Percentiles rank a stretch among this genome's conserved stretches.
These are phyloP conservation scores for Graphilbum sp. DNA, from an alignment of 2,329 filamentous ascomycete genomes.

Conservation along the genomic window DNA sequence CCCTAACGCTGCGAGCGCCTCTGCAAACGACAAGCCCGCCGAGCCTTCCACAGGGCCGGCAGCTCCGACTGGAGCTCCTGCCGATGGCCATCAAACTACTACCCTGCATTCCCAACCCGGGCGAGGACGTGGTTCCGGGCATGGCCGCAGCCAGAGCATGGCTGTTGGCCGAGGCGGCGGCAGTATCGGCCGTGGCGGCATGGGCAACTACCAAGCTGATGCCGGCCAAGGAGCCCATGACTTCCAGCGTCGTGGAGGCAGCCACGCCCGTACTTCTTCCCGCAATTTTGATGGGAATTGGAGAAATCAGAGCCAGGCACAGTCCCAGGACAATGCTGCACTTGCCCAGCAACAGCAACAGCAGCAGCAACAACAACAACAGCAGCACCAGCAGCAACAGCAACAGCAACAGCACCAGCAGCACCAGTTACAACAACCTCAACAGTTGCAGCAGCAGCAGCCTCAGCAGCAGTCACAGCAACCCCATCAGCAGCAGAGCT, in stretches of 20 bases:
- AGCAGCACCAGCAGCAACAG: slow-evolving; percentile 34
- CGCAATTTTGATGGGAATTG: slow-evolving; percentile 97
- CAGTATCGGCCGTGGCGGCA: slow-evolving; percentile 47
- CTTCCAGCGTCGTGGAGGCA: slow-evolving; percentile 61
- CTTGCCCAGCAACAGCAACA: slow-evolving; percentile 24
- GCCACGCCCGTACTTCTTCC: slow-evolving; percentile 68
- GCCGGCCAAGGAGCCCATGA: slow-evolving; percentile 32
- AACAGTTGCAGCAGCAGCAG: slow-evolving; percentile 34
- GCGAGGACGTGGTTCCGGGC: slow-evolving; percentile 39
- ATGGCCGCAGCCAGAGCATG: slow-evolving; percentile 83
- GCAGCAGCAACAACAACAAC: slow-evolving; percentile 26
- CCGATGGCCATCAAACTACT: background rate
- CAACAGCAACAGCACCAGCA: slow-evolving; percentile 17
- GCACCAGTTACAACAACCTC: slow-evolving; percentile 27
- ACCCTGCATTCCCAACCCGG: slow-evolving; percentile 15
- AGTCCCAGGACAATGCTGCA: slow-evolving; percentile 44
- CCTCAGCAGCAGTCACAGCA: slow-evolving; percentile 22
- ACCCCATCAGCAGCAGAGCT: slow-evolving; percentile 44
- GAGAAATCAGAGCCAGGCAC: slow-evolving; percentile 60
- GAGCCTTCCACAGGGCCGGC: slow-evolving; percentile 22
- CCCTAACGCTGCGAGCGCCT: slow-evolving; percentile 46
- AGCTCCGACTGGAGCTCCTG: slow-evolving; percentile 7
- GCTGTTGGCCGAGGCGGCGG: slow-evolving; percentile 54
- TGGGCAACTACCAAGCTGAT: slow-evolving; percentile 34
- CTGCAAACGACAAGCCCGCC: slow-evolving; percentile 39